Evolutionary conservation across 108 stramenopile genomes (phyloP), one percentile per base, ranked within the genome.

Genomic region (Pseudonitzschia delicatissima): DNA sequence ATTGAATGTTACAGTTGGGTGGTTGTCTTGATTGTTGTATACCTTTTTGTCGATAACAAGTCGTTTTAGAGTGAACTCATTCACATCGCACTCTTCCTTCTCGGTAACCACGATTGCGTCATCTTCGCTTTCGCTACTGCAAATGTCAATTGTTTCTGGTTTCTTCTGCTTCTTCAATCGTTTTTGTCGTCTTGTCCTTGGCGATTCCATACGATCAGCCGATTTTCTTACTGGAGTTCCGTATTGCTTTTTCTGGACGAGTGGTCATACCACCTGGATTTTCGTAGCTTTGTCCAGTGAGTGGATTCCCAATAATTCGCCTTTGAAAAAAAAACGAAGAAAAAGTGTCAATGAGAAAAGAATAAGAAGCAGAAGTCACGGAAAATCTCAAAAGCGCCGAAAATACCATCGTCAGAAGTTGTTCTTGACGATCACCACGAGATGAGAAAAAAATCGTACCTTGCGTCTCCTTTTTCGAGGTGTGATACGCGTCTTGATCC

Each of bases 11-110:
- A 55, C n/a, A 9, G 1, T 28, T 3, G 53, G 53, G 7, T 55
- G 5, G 3, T 20, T 26, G 52, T 82, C 83, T 33, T 74, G 73
- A 20, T 49, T 53, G 42, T 40, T 60, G 25, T 66, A 67, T 9
- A 85, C 70, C 64, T 75, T 73, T 21, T 77, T 69, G 18, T 80
- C 82, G 7, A 87, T 64, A 39, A 79, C 71, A 42, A 87, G 77
- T 12, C 87, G 80, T 42, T 58, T 77, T 12, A 79, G 69, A 25
- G 80, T 76, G 21, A 82, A 55, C 45, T 62, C n/a, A n/a, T n/a
- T n/a, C n/a, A n/a, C 21, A 12, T 23, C 11, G 17, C 27, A 27
- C 2, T 18, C 45, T 7, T 25, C 42, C 18, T 62, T 35, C 17
- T 47, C 12, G n/a, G 48, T 23, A 42, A 34, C 33, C 9, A n/a